phyloP scores from a whole-genome alignment of 208 protist species.

The Trypanosoma boissoni region DNA sequence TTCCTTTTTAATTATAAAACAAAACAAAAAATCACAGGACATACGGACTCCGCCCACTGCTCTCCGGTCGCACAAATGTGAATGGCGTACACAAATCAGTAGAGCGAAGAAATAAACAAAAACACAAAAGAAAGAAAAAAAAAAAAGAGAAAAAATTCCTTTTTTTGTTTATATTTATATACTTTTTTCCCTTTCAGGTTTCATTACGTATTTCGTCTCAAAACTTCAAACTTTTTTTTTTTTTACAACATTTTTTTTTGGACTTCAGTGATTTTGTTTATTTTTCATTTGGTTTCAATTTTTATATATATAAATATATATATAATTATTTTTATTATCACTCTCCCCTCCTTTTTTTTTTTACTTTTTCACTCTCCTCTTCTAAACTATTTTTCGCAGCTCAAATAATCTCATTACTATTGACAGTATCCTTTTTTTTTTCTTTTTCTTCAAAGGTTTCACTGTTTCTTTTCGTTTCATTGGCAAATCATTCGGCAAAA shows the following conservation, averaged over 20 bases:
- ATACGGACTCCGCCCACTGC: too few species aligned
- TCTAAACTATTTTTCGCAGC: neutral
- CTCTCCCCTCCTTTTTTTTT: neutral
- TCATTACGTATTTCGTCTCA: neutral
- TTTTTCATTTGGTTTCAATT: neutral
- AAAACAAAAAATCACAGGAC: too few species aligned
- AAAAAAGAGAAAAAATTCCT: slow-evolving; percentile 11
- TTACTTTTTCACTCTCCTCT: neutral
- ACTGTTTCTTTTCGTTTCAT: too few species aligned
- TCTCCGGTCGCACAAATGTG: too few species aligned
- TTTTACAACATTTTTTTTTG: neutral
- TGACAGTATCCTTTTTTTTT: too few species aligned
- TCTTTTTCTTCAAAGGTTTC: too few species aligned
- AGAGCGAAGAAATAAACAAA: too few species aligned
- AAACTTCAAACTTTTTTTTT: neutral
- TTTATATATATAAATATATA: neutral
- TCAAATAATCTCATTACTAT: too few species aligned
- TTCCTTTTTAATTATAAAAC: slow-evolving; percentile 1
- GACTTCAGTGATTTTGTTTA: neutral
- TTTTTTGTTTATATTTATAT: neutral
- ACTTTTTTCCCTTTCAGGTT: neutral
- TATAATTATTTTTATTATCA: neutral
- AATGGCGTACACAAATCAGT: too few species aligned
- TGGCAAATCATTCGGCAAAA: too few species aligned
- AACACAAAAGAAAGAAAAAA: slow-evolving; percentile 10